Base-by-base conservation (phyloP, 2,329 filamentous ascomycete genomes). In the Xylariaceae sp. region DNA sequence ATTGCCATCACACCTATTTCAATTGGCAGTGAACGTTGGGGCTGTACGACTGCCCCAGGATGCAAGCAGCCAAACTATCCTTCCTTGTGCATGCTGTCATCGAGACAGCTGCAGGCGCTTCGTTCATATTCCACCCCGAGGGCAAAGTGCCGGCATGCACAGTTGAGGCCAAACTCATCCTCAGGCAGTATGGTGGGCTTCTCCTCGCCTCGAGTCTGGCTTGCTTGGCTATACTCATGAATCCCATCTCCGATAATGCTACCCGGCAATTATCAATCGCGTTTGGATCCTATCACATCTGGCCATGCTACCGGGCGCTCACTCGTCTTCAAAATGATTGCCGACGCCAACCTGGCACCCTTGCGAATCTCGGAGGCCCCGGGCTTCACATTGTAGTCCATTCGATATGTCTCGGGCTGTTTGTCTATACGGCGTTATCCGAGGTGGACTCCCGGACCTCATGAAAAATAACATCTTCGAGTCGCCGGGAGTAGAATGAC, bases 251-350 rank as follows among this genome's bases (percentile, higher is more conserved):
- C 42, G 66, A 72, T 55, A 49, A 64, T 4, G 65, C 67, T 0
- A 62, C 63, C 4, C 65, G 69, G 7, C 55, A 70, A 17, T 57
- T 75, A 1, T 71, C 73, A 0, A 56, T 69, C 1, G 70, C 74
- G 1, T 65, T 81, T 53, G 75, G 72, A 1, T 71, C 72, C 18
- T 81, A 79, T 64, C 78, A 81, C 51, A 39, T 73, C 1, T 80
- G 74, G 67, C 78, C 78, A 2, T 72, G 69, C 31, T 66, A 72
- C 44, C 68, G 78, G 33, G 78, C 78, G 0, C 66, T 62, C 11
- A 55, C 61, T 14, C 68, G 72, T 38, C 63, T 76, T 12, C 54
- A 56, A 28, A 40, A 47, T n/a, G 56, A 56, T 11, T 52, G 56
- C 17, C 58, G 54, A 28, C 51, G 50, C 17, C 50, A 47, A 13